These are phyloP conservation scores for Claviceps sp. DNA, from an alignment of 2,329 filamentous ascomycete species.

Conservation along the genomic window DNA sequence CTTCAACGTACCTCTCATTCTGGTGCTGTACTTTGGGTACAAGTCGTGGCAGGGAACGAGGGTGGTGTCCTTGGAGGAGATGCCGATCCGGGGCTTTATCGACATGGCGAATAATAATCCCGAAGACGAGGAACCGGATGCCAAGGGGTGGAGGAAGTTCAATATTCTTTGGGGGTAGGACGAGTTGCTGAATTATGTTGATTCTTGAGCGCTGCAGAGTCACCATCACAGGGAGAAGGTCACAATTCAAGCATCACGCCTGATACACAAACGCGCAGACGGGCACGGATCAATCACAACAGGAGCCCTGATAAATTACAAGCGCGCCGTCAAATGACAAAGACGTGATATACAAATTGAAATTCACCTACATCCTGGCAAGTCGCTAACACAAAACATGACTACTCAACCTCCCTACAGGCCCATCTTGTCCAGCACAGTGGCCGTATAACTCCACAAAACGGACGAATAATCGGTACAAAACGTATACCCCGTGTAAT, in stretches of 20 bases:
- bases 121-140: conserved; percentile 1
- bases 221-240: neutral
- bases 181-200: neutral
- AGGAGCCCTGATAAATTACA: too few species aligned
- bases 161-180: conserved; percentile 9
- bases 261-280: too few species aligned
- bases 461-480: conserved; percentile 14
- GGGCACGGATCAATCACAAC: too few species aligned
- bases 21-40: conserved; percentile 42
- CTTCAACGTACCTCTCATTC: conserved; percentile 42
- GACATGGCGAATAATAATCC: conserved; percentile 7
- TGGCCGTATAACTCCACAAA: conserved; percentile 14
- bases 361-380: neutral
- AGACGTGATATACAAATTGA: too few species aligned
- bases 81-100: conserved; percentile 11
- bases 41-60: conserved; percentile 24
- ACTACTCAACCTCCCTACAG: neutral
- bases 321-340: too few species aligned
- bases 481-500: conserved; percentile 19
- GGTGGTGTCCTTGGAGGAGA: conserved; percentile 8
- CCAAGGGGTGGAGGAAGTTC: conserved; percentile 9
- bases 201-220: neutral
- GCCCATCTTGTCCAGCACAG: conserved; percentile 4
- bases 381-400: neutral
- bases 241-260: too few species aligned